Base-by-base conservation (phyloP, 177 flowering plant species). In the Vitis hybrid region DNA sequence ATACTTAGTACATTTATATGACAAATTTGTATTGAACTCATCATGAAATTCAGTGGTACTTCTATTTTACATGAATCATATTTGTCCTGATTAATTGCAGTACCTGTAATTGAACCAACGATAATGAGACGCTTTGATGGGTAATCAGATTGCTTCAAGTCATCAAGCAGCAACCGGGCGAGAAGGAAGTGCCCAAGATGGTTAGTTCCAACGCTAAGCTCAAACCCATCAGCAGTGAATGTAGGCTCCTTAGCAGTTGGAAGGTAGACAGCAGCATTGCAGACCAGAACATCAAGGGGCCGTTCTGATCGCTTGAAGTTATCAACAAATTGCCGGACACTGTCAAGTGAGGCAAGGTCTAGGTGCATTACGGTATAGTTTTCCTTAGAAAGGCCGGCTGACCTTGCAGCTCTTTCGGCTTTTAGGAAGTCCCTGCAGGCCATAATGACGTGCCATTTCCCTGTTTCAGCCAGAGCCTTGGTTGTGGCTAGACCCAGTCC, bases 101-200 rank as follows among this genome's bases (percentile, higher is more conserved):
- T 86, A 92, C 98, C 98, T 76, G 98, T 92, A 27, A 95, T 95
- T 16, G 97, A 95, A 49, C 97, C 99, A 4, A 93, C 98, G 58
- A 95, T 95, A 68, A 95, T 90, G 75, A 90, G 89, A 1, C 99
- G 88, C 82, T 78, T 90, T 3, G 93, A 89, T 8, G 96, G 97
- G 83, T 89, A 91, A 57, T 93, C 98, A 18, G 97, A 93, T 70
- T 85, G 63, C 68, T 90, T 76, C 74, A 95, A 46, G 78, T 91
- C 98, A 52, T 95, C 97, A 1, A 95, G 85, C 74, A 95, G 76
- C 79, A 95, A 75, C 60, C 97, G 75, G 0, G 98, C 78, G 1
- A 95, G 91, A 1, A 95, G 89, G 83, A 93, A 95, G 74, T 95
- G 99, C 3, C 99, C 99, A 3, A 95, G 88, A 75, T 95, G 99